These are phyloP conservation scores for Carpediemonas membranifera DNA, from an alignment of 78 protist genomes.

Conservation along the genomic window DNA sequence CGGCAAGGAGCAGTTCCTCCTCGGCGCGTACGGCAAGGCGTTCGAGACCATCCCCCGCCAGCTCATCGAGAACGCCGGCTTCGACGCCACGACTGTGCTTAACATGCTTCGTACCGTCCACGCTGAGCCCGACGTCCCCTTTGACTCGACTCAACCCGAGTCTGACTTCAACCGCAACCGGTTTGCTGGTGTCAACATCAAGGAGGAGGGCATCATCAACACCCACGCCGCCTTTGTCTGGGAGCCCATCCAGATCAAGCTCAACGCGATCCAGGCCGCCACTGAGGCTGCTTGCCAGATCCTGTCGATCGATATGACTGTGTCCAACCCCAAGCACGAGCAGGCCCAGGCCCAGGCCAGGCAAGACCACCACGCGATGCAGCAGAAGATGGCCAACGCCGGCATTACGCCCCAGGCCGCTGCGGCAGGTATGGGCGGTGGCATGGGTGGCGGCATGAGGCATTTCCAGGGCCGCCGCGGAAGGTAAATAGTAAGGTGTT, in stretches of 20 bases:
- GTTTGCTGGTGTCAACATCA: constrained; percentile 93
- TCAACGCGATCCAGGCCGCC: constrained; percentile 88
- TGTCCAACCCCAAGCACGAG: no score
- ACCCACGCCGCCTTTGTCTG: constrained; percentile 80
- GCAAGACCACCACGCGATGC: no score
- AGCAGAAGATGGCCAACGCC: no score
- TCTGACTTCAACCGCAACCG: neutral
- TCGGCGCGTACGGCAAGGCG: constrained; percentile 86
- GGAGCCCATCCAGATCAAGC: constrained; percentile 90
- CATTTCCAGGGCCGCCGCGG: no score
- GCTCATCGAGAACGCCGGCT: constrained; percentile 92
- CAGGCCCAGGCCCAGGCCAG: no score
- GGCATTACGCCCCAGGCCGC: no score
- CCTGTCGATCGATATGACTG: constrained; percentile 94
- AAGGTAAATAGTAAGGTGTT: no score
- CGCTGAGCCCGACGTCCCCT: no score
- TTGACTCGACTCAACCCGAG: no score
- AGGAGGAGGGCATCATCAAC: constrained; percentile 80
- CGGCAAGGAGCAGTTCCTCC: constrained; percentile 86
- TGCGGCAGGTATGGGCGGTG: no score
- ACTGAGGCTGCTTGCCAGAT: constrained; percentile 94
- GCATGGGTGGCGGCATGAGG: no score
- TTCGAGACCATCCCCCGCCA: constrained; percentile 65
- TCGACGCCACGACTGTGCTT: constrained; percentile 90
- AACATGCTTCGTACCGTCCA: constrained; percentile 89